phyloP scores from a whole-genome alignment of 345 rosid genomes.

The Salix brachista region DNA sequence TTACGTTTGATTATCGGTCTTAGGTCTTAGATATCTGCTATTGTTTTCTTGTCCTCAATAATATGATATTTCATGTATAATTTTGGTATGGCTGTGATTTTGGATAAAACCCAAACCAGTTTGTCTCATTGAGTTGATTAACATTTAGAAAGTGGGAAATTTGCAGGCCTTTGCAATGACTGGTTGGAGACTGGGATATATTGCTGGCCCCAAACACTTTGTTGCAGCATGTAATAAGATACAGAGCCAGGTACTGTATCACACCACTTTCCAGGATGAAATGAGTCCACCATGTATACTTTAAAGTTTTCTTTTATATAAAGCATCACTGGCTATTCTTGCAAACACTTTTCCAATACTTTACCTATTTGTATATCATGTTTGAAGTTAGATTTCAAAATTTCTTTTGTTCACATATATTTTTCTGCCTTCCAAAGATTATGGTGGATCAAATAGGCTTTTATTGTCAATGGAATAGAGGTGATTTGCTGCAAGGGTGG shows the following conservation, averaged over 20 bases:
- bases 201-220: conserved; percentile 92
- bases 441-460: background rate
- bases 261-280: background rate
- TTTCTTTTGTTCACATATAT: background rate
- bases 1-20: background rate
- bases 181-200: conserved; percentile 96
- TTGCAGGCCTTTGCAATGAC: conserved; percentile 99
- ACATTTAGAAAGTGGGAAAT: conserved; percentile 10
- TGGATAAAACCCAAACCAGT: background rate
- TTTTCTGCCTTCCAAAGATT: background rate
- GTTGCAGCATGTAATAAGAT: conserved; percentile 90
- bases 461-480: background rate
- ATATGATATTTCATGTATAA: background rate
- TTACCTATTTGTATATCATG: background rate
- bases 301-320: background rate
- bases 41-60: background rate
- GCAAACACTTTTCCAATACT: background rate
- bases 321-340: background rate
- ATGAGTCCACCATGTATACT: background rate
- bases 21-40: background rate
- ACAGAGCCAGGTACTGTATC: conserved; percentile 82
- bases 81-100: background rate
- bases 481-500: background rate
- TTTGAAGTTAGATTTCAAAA: background rate
- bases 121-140: background rate